Conservation (phyloP, 495 filamentous ascomycete species). For the Aspergillus nanangensis region DNA sequence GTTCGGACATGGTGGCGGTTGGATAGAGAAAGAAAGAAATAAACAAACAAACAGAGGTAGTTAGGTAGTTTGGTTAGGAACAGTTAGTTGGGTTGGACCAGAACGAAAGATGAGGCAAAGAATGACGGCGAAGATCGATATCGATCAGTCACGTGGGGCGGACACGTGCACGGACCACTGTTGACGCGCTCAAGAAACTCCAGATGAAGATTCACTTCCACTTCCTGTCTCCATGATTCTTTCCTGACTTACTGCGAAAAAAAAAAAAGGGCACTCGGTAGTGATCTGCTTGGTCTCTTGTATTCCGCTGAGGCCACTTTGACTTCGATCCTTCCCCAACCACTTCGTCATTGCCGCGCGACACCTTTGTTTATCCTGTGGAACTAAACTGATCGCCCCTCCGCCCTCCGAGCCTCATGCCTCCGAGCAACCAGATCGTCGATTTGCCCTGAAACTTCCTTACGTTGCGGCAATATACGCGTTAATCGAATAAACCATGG, state of each 20-base stretch:
- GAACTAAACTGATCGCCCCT: not conserved
- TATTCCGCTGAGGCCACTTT: too few species aligned
- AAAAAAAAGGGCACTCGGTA: too few species aligned
- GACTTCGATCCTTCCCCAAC: not conserved
- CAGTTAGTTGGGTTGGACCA: too few species aligned
- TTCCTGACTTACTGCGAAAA: too few species aligned
- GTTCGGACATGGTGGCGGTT: slow-evolving; percentile 73
- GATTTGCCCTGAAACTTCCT: not conserved
- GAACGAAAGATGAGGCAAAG: not conserved
- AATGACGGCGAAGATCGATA: not conserved
- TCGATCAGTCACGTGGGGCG: too few species aligned
- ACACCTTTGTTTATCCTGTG: not conserved
- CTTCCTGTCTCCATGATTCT: not conserved
- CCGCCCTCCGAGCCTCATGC: slow-evolving; percentile 3
- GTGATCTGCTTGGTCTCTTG: too few species aligned
- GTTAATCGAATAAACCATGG: slow-evolving; percentile 52
- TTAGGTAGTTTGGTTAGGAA: not conserved
- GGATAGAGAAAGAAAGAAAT: slow-evolving; percentile 1
- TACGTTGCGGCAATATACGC: not conserved
- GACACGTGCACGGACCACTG: not conserved
- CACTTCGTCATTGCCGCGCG: too few species aligned
- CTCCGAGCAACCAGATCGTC: not conserved
- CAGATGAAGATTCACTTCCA: not conserved
- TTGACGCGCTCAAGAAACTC: not conserved
- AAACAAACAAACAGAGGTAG: not conserved